Evolutionary conservation across 2,329 filamentous ascomycete genomes (phyloP), one percentile per base, ranked within the genome.

Genomic region (Pseudocercospora musae): DNA sequence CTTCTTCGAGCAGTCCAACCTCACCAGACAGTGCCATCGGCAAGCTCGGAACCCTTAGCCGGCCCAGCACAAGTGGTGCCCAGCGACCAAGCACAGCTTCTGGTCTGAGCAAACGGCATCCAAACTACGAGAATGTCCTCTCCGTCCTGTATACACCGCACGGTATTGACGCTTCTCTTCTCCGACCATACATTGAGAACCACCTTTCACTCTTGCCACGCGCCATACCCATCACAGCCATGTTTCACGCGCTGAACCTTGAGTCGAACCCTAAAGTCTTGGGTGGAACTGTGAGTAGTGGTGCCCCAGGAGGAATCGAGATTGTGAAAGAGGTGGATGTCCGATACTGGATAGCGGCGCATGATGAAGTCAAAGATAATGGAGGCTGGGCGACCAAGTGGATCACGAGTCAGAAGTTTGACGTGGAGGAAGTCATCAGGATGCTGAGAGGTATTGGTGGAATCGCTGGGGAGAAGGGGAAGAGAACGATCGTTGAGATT

Each of bases 131-230:
- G 49, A 57, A 63, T 15, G 81, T 85, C 2, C 72, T 89, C 20
- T 88, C 85, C 0, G 75, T 89, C 46, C 77, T 90, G 54, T 90
- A 86, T 74, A 86, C 86, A 0, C 87, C 87, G 0, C 86, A 89
- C 69, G 87, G 87, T 11, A 82, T 86, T 42, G 77, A 81, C 0
- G 85, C 84, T 68, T 72, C 79, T 4, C 77, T 80, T 21, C 76
- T 90, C 9, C 75, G 79, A 29, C 76, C 82, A 6, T 90, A 87
- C 70, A 80, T 82, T 5, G 80, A 81, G 1, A 79, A 81, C 0
- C 84, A 88, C 69, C 82, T 89, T 2, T 76, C 84, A 1, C 72
- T 78, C 6, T 44, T 67, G 1, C 80, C 84, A 69, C 79, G 82
- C 1, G 85, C 86, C 0, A 78, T 89, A 2, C 87, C 86, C 0